These are phyloP conservation scores for Colletotrichum sp. DNA, from an alignment of 2,329 filamentous ascomycete species.

Conservation along the genomic window DNA sequence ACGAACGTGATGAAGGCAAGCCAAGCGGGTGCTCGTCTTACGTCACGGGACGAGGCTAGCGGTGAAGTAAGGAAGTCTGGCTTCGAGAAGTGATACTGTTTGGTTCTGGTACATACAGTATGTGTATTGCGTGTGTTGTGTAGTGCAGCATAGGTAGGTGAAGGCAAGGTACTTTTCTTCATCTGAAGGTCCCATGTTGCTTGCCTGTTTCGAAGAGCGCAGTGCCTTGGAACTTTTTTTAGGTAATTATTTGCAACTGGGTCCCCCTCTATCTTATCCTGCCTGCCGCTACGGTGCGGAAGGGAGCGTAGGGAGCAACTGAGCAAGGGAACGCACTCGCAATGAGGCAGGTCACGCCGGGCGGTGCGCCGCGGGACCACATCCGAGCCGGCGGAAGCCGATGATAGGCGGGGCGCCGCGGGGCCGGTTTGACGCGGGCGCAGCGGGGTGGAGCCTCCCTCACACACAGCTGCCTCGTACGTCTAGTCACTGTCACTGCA, in stretches of 20 bases:
- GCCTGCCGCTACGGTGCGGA: not conserved
- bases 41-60: constrained; percentile 11
- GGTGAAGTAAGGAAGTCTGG: not conserved
- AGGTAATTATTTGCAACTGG: constrained; percentile 10
- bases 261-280: not conserved
- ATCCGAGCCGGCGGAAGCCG: constrained; percentile 19
- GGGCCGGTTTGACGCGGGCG: constrained; percentile 7
- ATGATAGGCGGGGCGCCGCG: constrained; percentile 14
- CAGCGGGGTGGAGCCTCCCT: not conserved
- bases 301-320: not conserved
- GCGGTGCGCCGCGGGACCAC: not conserved
- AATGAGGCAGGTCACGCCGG: constrained; percentile 11
- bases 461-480: not conserved
- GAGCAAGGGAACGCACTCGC: not conserved
- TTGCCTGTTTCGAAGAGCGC: not conserved
- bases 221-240: constrained; percentile 3
- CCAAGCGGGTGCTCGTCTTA: constrained; percentile 5
- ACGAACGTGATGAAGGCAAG: not conserved
- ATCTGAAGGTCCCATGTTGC: not conserved
- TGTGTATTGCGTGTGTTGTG: not conserved
- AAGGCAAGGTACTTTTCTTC: not conserved
- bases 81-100: not conserved
- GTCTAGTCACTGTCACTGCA: not conserved
- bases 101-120: not conserved
- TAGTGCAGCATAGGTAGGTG: no score